A percentile compares a stretch with the other conserved stretches of the same genome.
phyloP scores from a whole-genome alignment of 805 yeast species.

The Hanseniaspora taiwanica region DNA sequence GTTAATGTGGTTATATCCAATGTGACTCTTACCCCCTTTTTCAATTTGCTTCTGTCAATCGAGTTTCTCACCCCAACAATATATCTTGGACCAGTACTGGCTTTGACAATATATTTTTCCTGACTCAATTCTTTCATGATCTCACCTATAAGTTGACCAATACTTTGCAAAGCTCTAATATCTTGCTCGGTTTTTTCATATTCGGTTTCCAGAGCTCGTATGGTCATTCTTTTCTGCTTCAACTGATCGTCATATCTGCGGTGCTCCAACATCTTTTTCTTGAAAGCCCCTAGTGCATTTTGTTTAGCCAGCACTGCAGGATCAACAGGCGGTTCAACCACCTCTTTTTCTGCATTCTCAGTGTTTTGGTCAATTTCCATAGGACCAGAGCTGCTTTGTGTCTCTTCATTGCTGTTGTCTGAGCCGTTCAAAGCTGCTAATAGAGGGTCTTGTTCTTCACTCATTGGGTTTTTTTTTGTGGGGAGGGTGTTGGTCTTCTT shows the following conservation, averaged over 20 bases:
- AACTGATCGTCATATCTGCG: conserved; percentile 88
- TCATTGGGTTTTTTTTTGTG: conserved; percentile 22
- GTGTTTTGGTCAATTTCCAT: conserved; percentile 19
- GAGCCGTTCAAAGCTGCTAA: conserved; percentile 41
- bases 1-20: conserved; percentile 95
- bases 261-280: conserved; percentile 80
- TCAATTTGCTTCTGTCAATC: conserved; percentile 66
- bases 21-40: conserved; percentile 93
- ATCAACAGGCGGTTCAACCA: conserved; percentile 30
- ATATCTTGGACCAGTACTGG: conserved; percentile 93
- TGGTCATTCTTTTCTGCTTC: conserved; percentile 68
- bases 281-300: conserved; percentile 64
- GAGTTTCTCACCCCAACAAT: conserved; percentile 96
- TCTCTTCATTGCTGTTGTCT: conserved; percentile 6
- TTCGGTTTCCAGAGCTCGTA: conserved; percentile 70
- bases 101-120: conserved; percentile 90
- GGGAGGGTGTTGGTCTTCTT: background rate
- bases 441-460: conserved; percentile 65
- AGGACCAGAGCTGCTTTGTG: conserved; percentile 8
- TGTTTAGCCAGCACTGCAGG: conserved; percentile 47
- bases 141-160: conserved; percentile 95
- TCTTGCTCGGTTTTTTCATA: conserved; percentile 93
- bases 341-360: conserved; percentile 18
- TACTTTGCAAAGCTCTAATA: conserved; percentile 90
- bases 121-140: conserved; percentile 90